These are phyloP conservation scores for Salvia hispanica DNA, from an alignment of 257 asterid genomes.

Conservation along the genomic window DNA sequence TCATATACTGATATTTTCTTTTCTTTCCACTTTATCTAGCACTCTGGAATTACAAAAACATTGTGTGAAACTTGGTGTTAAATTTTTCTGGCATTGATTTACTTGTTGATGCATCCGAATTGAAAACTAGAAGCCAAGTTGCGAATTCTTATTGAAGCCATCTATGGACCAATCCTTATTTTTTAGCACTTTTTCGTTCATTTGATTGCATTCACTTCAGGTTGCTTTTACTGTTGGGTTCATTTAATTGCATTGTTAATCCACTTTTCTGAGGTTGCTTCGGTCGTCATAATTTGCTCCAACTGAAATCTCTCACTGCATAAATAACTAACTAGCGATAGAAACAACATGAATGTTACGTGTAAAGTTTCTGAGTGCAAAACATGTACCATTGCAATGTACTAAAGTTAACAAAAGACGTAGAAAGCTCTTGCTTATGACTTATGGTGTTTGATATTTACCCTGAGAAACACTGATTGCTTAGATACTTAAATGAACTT, in stretches of 20 bases:
- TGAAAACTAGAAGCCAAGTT: constrained; percentile 6
- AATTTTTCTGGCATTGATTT: neutral
- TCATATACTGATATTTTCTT: constrained; percentile 7
- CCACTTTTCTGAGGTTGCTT: neutral
- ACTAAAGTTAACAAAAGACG: neutral
- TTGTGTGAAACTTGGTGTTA: constrained; percentile 1
- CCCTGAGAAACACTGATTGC: neutral
- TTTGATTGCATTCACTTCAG: neutral
- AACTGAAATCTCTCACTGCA: neutral
- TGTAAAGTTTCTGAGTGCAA: neutral
- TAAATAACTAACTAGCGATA: neutral
- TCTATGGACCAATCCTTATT: neutral
- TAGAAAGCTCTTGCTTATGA: neutral
- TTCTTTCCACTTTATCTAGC: neutral
- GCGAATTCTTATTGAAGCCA: neutral
- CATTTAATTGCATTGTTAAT: too few species aligned
- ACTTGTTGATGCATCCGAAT: neutral
- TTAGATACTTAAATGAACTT: neutral
- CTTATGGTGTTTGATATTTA: neutral
- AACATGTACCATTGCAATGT: neutral
- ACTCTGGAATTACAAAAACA: neutral
- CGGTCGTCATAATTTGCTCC: neutral
- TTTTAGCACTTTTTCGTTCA: constrained; percentile 6
- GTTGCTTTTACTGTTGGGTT: too few species aligned
- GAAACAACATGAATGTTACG: neutral